phyloP scores from a whole-genome alignment of 177 flowering plant species.

The Tripterygium wilfordii region DNA sequence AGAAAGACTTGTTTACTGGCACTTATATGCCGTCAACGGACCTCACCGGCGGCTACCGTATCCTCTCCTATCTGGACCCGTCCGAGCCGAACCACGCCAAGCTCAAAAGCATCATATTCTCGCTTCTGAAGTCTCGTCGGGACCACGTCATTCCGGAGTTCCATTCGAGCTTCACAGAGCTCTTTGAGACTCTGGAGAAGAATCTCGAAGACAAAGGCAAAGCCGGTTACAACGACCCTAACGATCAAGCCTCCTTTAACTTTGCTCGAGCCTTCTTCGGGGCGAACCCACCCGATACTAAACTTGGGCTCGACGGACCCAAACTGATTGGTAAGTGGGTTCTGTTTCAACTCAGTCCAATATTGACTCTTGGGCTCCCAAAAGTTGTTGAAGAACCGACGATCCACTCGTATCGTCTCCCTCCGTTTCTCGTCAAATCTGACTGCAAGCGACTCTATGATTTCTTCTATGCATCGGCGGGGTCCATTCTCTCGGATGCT shows the following conservation, averaged over 20 bases:
- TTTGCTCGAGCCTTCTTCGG: conserved; percentile 21
- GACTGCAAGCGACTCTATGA: conserved; percentile 31
- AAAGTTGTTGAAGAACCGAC: conserved; percentile 26
- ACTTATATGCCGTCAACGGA: conserved; percentile 52
- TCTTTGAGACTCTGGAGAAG: conserved; percentile 22
- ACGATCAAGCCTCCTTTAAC: conserved; percentile 21
- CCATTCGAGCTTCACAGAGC: conserved; percentile 1
- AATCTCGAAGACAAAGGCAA: too few relatives aligned
- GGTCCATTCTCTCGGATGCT: conserved; percentile 27
- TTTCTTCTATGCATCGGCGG: conserved; percentile 18
- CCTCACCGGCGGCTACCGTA: conserved; percentile 55
- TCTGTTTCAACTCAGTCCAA: conserved; percentile 32
- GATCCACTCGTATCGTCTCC: conserved; percentile 27
- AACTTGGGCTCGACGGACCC: conserved; percentile 26
- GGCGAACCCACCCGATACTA: conserved; percentile 16
- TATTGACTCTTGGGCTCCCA: conserved; percentile 28
- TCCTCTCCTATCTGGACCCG: conserved; percentile 47
- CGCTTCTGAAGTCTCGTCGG: conserved; percentile 9
- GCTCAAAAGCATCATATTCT: conserved; percentile 16
- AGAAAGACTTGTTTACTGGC: conserved; percentile 50
- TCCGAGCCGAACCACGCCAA: conserved; percentile 43
- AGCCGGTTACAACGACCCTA: conserved; percentile 12
- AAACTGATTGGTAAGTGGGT: conserved; percentile 25
- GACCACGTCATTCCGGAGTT: conserved; percentile 28
- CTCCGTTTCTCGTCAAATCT: conserved; percentile 23